phyloP scores from a whole-genome alignment of 2,329 filamentous ascomycete species.

The Aspergillus sp. region DNA sequence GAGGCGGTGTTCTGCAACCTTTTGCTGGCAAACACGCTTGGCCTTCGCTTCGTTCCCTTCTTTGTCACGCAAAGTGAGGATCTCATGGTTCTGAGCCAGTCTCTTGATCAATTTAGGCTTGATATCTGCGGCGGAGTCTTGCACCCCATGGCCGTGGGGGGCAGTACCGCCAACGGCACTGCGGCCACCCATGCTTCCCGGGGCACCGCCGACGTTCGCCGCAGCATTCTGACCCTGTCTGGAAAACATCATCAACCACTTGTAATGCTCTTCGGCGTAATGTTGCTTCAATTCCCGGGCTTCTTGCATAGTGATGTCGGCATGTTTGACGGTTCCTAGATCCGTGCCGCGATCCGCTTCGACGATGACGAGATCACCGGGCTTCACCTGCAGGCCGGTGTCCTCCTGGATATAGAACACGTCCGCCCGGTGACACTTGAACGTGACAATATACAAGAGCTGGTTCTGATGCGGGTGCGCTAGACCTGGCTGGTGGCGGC shows the following conservation, averaged over 20 bases:
- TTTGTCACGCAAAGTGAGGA: conserved; percentile 85
- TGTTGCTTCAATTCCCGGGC: conserved; percentile 89
- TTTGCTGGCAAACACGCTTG: conserved; percentile 93
- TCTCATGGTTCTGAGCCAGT: conserved; percentile 86
- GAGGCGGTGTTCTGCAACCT: conserved; percentile 88
- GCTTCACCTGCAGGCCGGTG: conserved; percentile 84
- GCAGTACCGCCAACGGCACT: conserved; percentile 78
- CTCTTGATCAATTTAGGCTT: conserved; percentile 97
- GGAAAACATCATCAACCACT: conserved; percentile 99
- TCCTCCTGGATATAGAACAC: conserved; percentile 97
- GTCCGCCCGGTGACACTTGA: conserved; percentile 93
- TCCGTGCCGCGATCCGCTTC: conserved; percentile 96
- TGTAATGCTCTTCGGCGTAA: conserved; percentile 92
- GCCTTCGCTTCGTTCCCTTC: conserved; percentile 97
- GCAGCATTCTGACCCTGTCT: conserved; percentile 61
- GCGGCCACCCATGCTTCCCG: conserved; percentile 61
- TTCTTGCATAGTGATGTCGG: conserved; percentile 82
- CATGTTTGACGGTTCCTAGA: conserved; percentile 84
- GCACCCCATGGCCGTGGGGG: conserved; percentile 69
- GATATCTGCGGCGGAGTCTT: conserved; percentile 72
- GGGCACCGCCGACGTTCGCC: conserved; percentile 39
- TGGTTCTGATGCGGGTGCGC: conserved; percentile 42
- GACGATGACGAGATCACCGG: conserved; percentile 92
- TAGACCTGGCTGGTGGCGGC: conserved; percentile 37
- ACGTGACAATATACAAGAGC: conserved; percentile 75